These are phyloP conservation scores for Tothia fuscella DNA, from an alignment of 2,329 filamentous ascomycete genomes.

Conservation along the genomic window DNA sequence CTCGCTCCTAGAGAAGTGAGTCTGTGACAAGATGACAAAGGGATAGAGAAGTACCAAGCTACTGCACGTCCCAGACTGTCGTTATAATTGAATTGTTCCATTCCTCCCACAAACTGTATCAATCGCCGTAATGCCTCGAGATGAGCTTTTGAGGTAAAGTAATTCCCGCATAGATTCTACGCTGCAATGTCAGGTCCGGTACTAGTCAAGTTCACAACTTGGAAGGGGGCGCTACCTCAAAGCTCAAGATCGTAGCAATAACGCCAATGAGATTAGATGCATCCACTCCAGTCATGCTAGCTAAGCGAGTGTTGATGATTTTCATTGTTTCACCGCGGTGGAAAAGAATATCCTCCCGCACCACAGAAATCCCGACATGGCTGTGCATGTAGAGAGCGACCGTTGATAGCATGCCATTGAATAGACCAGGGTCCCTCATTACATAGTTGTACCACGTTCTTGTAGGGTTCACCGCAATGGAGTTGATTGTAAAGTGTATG, in stretches of 20 bases:
- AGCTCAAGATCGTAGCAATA: background rate
- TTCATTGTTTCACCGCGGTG: slow-evolving; percentile 5
- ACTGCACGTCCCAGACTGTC: background rate
- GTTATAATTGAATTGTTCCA: background rate
- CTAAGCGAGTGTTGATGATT: background rate
- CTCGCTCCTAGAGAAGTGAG: background rate
- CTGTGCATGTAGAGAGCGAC: slow-evolving; percentile 3
- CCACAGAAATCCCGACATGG: background rate
- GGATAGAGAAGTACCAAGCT: background rate
- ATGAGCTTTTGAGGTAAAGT: slow-evolving; percentile 4
- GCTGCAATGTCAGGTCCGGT: background rate
- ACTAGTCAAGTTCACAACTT: too few relatives aligned
- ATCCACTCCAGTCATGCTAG: background rate
- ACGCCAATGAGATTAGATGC: background rate
- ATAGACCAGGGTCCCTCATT: background rate
- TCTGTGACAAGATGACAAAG: background rate
- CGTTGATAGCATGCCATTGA: background rate
- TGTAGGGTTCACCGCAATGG: background rate
- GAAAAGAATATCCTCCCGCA: background rate
- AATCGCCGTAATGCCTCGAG: background rate
- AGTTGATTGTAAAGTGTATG: background rate
- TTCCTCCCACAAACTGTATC: background rate
- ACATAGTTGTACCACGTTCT: background rate
- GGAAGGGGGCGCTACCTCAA: slow-evolving; percentile 1
- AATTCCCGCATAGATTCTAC: slow-evolving; percentile 7